Evolutionary conservation across 1,284 basidiomycete genomes (phyloP).

Genomic region (Trametes sp.): DNA sequence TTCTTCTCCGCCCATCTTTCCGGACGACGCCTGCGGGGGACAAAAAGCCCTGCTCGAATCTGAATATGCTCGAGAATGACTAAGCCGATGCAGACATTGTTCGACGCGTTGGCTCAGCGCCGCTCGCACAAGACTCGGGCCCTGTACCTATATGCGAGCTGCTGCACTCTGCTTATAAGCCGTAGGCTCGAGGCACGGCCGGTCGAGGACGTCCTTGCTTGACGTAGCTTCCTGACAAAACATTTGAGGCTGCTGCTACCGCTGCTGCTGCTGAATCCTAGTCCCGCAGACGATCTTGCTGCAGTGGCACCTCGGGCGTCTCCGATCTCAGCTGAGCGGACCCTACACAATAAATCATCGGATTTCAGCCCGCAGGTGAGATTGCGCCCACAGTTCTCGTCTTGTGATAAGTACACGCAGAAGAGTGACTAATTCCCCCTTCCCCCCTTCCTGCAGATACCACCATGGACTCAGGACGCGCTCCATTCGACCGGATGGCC

Average conservation of each 20-base stretch:
- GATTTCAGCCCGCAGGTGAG: conserved; percentile 9
- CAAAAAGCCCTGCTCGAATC: conserved; percentile 36
- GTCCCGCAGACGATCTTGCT: conserved; percentile 2
- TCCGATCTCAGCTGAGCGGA: conserved; percentile 14
- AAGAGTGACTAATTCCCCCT: background rate
- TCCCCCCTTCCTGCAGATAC: background rate
- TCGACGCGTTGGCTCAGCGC: conserved; percentile 23
- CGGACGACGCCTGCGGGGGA: conserved; percentile 22
- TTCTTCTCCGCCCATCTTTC: conserved; percentile 23
- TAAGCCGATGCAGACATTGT: conserved; percentile 35
- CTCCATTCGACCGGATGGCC: background rate
- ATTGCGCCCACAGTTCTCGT: conserved; percentile 6
- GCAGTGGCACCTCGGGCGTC: conserved; percentile 11
- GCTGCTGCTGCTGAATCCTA: background rate
- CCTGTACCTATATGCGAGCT: background rate
- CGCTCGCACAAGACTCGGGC: conserved; percentile 28
- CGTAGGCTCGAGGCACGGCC: background rate
- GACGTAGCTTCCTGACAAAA: background rate
- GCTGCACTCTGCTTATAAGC: conserved; percentile 10
- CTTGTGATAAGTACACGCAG: conserved; percentile 4
- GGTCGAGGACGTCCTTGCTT: background rate
- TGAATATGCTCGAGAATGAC: conserved; percentile 37
- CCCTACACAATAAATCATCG: conserved; percentile 12
- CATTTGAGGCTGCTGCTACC: background rate
- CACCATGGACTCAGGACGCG: conserved; percentile 13